Base-by-base conservation (phyloP, 148 eudicot species). In the Persicaria tinctoria region DNA sequence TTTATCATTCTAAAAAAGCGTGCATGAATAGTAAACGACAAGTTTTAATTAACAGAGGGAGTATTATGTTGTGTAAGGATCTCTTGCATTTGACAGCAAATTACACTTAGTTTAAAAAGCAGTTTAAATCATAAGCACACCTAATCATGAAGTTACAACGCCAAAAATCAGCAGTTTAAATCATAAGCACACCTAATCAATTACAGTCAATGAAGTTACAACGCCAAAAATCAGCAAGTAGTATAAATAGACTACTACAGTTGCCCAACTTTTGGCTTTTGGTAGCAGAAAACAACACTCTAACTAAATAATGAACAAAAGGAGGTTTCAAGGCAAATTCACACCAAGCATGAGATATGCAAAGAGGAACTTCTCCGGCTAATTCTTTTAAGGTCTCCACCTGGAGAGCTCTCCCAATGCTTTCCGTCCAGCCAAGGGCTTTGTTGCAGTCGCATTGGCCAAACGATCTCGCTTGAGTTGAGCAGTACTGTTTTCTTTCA, bases 321-420 rank as follows among this genome's bases (percentile, higher is more conserved):
- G 47, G n/a, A 6, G 8, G 38, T 66, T 13, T 3, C 38, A 38
- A 12, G 6, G 41, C 70, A 66, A 41, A 66, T 66, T 66, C 70
- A 41, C 38, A 66, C 70, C 46, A 66, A 5, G 70, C 70, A 66
- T 66, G 70, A 66, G 70, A 66, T 66, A 66, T 66, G 70, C 70
- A 66, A 66, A 44, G 16, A 53, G 16, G 56, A 53, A 53, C 16
- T 53, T 53, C 56, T 14, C 1, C 5, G 3, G 41, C 41, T 53
- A 5, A 13, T 53, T 53, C 6, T 12, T 12, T n/a, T 12, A 53
- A 57, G 7, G 63, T 1, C 63, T 57, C 23, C 66, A 64, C 44
- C 47, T 66, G 44, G 13, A 18, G 48, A 66, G 70, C n/a, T 66
- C 70, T 1, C 10, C 8, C 6, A 66, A n/a, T 0, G 48, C 70